A percentile compares a stretch with the other conserved stretches of the same genome.
phyloP scores from a whole-genome alignment of 176 grass and related monocot species.

The Cenchrus fungigraminus region DNA sequence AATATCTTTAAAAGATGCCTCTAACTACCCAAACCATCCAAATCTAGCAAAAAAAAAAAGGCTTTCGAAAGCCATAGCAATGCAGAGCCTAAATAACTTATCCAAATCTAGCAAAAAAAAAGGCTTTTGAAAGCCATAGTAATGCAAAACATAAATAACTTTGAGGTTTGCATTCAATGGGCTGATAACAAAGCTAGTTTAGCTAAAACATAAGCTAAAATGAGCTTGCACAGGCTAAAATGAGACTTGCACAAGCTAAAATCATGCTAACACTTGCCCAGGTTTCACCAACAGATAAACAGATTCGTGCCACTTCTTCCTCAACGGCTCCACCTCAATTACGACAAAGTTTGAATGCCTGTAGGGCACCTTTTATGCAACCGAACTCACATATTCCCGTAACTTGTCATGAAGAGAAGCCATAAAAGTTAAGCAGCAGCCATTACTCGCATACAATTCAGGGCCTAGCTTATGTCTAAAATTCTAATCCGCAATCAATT shows the following conservation, averaged over 20 bases:
- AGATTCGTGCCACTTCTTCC: slow-evolving; percentile 5
- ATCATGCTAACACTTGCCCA: background rate
- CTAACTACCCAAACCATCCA: background rate
- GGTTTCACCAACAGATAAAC: background rate
- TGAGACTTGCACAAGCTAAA: background rate
- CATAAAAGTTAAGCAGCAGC: background rate
- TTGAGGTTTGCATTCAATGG: background rate
- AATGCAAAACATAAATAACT: background rate
- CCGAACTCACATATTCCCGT: background rate
- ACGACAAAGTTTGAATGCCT: background rate
- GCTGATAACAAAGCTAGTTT: slow-evolving; percentile 9
- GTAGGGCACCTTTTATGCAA: background rate
- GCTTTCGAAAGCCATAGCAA: background rate
- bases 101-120: background rate
- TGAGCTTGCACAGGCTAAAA: background rate
- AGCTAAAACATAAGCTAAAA: background rate
- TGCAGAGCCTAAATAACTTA: background rate
- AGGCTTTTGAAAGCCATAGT: background rate
- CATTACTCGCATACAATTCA: background rate
- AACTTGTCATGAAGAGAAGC: background rate
- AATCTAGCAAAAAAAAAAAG: slow-evolving; percentile 3
- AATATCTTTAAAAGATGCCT: background rate
- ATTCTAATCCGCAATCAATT: slow-evolving; percentile 7
- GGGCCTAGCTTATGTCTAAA: background rate
- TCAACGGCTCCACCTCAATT: background rate